Percentiles rank a stretch among this genome's conserved stretches.
Conservation (phyloP, 345 rosid genomes). For the Populus simonii region DNA sequence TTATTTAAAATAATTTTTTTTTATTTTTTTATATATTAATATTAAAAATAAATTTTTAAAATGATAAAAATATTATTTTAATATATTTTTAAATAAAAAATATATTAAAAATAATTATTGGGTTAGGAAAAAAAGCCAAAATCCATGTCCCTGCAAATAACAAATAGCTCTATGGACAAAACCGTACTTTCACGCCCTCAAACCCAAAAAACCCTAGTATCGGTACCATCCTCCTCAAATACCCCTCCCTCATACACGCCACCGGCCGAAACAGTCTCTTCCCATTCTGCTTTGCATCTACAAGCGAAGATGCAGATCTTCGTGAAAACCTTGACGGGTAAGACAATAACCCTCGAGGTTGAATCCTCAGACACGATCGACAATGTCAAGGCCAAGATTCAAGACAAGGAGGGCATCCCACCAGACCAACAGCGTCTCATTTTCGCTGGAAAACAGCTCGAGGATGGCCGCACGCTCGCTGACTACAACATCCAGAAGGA, state of each 20-base stretch:
- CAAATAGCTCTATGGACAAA: not conserved
- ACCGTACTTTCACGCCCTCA: not conserved
- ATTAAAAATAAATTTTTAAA: too few relatives aligned
- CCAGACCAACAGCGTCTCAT: slow-evolving; percentile 24
- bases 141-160: not conserved
- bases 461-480: slow-evolving; percentile 21
- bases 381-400: slow-evolving; percentile 30
- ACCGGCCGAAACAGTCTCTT: not conserved
- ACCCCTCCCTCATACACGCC: not conserved
- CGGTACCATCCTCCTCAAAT: not conserved
- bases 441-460: slow-evolving; percentile 25
- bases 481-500: slow-evolving; percentile 32
- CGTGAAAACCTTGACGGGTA: slow-evolving; percentile 27
- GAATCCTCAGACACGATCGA: slow-evolving; percentile 24
- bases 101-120: too few relatives aligned
- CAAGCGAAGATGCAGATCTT: slow-evolving; percentile 25
- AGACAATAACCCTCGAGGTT: slow-evolving; percentile 27
- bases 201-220: not conserved
- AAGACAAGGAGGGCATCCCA: slow-evolving; percentile 26
- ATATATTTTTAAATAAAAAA: too few relatives aligned
- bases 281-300: not conserved
- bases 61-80: too few relatives aligned
- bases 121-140: not conserved
- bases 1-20: too few relatives aligned
- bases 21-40: too few relatives aligned